These are phyloP conservation scores for Hanseniaspora thailandica DNA, from an alignment of 805 yeast genomes.

Conservation along the genomic window DNA sequence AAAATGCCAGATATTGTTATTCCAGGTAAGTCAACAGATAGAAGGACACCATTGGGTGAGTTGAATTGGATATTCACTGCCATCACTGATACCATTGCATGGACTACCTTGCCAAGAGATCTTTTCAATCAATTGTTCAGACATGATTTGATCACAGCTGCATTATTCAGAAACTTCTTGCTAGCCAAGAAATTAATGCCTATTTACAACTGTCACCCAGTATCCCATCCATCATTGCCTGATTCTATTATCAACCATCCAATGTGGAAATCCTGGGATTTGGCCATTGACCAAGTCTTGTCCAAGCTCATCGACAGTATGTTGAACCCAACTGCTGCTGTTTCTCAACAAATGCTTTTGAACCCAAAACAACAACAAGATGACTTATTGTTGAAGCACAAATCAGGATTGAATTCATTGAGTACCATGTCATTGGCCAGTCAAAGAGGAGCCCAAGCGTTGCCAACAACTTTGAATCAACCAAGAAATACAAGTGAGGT, in stretches of 20 bases:
- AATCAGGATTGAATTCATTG: constrained; percentile 27
- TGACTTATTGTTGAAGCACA: constrained; percentile 23
- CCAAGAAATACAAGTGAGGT: constrained; percentile 15
- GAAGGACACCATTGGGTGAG: constrained; percentile 92
- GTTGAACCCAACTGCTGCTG: constrained; percentile 28
- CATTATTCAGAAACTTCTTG: constrained; percentile 81
- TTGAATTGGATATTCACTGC: constrained; percentile 97
- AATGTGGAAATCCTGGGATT: constrained; percentile 97
- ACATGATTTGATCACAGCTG: constrained; percentile 94
- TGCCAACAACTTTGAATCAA: constrained; percentile 8
- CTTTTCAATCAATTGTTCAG: constrained; percentile 81
- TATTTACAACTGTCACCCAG: constrained; percentile 82
- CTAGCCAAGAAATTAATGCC: constrained; percentile 92
- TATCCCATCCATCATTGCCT: constrained; percentile 86
- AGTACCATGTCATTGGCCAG: constrained; percentile 30
- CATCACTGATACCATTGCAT: constrained; percentile 93
- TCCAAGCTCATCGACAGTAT: constrained; percentile 48
- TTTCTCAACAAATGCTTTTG: constrained; percentile 21
- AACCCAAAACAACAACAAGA: constrained; percentile 20
- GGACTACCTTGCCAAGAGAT: constrained; percentile 83
- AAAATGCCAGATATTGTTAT: constrained; percentile 42
- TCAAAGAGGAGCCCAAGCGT: constrained; percentile 19
- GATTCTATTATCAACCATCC: constrained; percentile 69
- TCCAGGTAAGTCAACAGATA: constrained; percentile 83
- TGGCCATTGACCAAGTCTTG: constrained; percentile 88